phyloP scores from a whole-genome alignment of 352 stramenopile species.

The Hyaloperonospora brassicae region DNA sequence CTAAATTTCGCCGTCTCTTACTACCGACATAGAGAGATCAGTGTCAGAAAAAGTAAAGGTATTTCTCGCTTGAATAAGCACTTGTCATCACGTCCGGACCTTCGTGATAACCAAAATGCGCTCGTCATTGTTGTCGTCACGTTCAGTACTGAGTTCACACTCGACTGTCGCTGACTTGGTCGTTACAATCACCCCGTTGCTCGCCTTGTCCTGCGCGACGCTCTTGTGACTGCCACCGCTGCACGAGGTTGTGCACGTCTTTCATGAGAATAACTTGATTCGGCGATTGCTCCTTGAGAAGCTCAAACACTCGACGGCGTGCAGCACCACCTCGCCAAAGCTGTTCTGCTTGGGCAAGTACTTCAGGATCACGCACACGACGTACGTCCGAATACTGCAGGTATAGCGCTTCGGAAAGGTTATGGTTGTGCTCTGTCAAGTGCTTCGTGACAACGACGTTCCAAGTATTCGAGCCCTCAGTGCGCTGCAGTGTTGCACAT shows the following conservation, averaged over 20 bases:
- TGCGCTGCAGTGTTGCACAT: conserved; percentile 59
- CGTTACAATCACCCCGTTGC: not conserved
- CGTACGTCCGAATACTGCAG: conserved; percentile 65
- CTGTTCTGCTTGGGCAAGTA: conserved; percentile 48
- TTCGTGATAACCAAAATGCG: too few relatives aligned
- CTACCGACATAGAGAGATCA: too few relatives aligned
- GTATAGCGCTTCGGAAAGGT: conserved; percentile 46
- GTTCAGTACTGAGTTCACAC: too few relatives aligned
- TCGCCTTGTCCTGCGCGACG: conserved; percentile 8
- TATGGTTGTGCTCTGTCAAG: conserved; percentile 63
- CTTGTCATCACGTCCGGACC: too few relatives aligned
- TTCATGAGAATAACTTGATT: conserved; percentile 65
- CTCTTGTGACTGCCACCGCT: conserved; percentile 52
- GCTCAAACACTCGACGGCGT: conserved; percentile 63
- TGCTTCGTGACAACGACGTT: conserved; percentile 69
- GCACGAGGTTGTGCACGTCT: conserved; percentile 72
- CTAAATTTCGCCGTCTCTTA: too few relatives aligned
- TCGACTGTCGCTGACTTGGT: too few relatives aligned
- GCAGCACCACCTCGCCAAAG: conserved; percentile 51
- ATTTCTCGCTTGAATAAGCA: too few relatives aligned
- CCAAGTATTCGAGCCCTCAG: conserved; percentile 29
- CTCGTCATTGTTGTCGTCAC: too few relatives aligned
- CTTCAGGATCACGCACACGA: conserved; percentile 47
- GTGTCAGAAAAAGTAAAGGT: too few relatives aligned
- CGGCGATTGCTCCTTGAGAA: conserved; percentile 52